Conservation (phyloP, 2,329 filamentous ascomycete genomes). For the Fusarium falciforme region DNA sequence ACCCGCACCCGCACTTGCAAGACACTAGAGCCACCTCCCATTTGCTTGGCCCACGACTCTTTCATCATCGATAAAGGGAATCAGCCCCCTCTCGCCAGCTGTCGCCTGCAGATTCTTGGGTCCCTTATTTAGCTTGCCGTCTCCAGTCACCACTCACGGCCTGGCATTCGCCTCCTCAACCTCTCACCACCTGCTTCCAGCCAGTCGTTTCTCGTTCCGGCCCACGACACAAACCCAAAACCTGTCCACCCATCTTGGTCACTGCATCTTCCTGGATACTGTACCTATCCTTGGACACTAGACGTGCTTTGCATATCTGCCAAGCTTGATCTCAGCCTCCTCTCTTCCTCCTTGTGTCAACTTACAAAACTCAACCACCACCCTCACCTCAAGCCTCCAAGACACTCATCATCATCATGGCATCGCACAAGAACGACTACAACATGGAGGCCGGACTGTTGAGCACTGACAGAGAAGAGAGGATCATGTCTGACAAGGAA, state of each 20-base stretch:
- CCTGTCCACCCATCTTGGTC: slow-evolving; percentile 25
- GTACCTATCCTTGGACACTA: slow-evolving; percentile 37
- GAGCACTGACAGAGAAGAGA: slow-evolving; percentile 45
- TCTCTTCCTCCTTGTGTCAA: slow-evolving; percentile 23
- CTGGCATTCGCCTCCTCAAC: slow-evolving; percentile 34
- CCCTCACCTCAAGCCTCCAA: slow-evolving; percentile 20
- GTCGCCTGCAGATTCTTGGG: slow-evolving; percentile 30
- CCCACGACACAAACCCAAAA: slow-evolving; percentile 37
- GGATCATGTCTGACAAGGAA: slow-evolving; percentile 43
- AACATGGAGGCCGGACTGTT: slow-evolving; percentile 46
- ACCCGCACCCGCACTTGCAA: not conserved
- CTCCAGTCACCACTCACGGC: slow-evolving; percentile 32
- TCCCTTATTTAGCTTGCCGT: slow-evolving; percentile 30
- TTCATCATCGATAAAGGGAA: slow-evolving; percentile 46
- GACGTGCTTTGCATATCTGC: slow-evolving; percentile 37
- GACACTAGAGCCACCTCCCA: slow-evolving; percentile 38
- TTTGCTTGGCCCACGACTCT: slow-evolving; percentile 40
- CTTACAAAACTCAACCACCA: slow-evolving; percentile 42
- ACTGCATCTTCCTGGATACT: slow-evolving; percentile 33
- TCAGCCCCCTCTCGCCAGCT: slow-evolving; percentile 36
- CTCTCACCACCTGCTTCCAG: slow-evolving; percentile 31
- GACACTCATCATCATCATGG: slow-evolving; percentile 25
- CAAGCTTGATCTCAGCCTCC: slow-evolving; percentile 33
- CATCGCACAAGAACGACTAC: slow-evolving; percentile 43
- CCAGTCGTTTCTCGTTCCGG: slow-evolving; percentile 39